phyloP scores from a whole-genome alignment of 2,329 filamentous ascomycete species.

The Tolypocladium cylindrosporum region DNA sequence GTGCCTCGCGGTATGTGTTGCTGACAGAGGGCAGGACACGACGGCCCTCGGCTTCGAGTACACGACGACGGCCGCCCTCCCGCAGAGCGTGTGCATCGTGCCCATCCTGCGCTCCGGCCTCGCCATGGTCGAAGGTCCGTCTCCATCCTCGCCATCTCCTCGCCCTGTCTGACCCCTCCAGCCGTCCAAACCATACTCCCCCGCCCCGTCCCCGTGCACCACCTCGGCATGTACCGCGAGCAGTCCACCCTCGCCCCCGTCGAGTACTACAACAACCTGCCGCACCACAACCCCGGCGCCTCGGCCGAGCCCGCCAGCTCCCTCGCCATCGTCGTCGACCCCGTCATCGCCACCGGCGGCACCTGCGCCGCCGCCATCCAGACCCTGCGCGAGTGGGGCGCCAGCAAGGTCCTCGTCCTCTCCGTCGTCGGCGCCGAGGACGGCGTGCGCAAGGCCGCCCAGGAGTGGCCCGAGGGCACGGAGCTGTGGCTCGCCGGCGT shows the following conservation, averaged over 20 bases:
- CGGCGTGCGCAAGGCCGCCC: constrained; percentile 63
- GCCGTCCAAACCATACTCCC: constrained; percentile 79
- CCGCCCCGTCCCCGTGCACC: constrained; percentile 70
- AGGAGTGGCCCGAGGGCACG: constrained; percentile 67
- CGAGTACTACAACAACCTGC: constrained; percentile 97
- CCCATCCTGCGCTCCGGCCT: constrained; percentile 89
- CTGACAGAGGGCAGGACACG: constrained; percentile 43
- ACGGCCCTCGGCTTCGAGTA: constrained; percentile 75
- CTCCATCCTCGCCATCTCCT: neutral
- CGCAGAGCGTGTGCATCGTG: constrained; percentile 65
- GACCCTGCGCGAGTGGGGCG: constrained; percentile 83
- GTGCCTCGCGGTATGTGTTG: neutral
- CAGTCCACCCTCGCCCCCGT: constrained; percentile 78
- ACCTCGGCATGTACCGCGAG: constrained; percentile 91
- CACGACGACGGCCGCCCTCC: constrained; percentile 51
- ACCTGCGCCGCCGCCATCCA: constrained; percentile 86
- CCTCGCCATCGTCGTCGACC: constrained; percentile 80
- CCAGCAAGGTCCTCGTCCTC: constrained; percentile 68
- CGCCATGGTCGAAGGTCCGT: constrained; percentile 74
- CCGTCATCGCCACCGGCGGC: constrained; percentile 86
- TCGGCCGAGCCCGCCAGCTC: constrained; percentile 26
- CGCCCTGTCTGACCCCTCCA: constrained; percentile 16
- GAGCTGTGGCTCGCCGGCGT: constrained; percentile 77
- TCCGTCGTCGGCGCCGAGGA: constrained; percentile 62
- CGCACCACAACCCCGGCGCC: constrained; percentile 49